Percentiles rank a stretch among this genome's conserved stretches.
Evolutionary conservation across 1,139 yeast species (phyloP).

Genomic region (Sugiyamaella xylanicola): DNA sequence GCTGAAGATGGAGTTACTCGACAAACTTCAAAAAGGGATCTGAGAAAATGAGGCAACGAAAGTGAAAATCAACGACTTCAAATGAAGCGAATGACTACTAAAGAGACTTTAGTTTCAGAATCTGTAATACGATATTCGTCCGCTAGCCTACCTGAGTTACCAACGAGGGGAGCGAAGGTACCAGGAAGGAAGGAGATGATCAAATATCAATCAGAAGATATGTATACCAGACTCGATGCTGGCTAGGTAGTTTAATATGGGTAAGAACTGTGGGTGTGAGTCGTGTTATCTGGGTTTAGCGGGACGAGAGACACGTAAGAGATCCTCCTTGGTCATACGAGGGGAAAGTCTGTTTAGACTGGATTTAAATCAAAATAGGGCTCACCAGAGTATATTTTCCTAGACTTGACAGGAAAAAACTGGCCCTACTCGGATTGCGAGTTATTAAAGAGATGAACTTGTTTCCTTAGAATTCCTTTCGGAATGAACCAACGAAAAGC

Average conservation of each 20-base stretch:
- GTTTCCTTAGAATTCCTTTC: constrained; percentile 11
- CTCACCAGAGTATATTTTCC: constrained; percentile 31
- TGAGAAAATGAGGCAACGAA: too few relatives aligned
- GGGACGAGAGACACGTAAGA: constrained; percentile 45
- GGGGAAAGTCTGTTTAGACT: constrained; percentile 28
- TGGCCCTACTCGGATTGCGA: constrained; percentile 28
- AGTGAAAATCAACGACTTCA: too few relatives aligned
- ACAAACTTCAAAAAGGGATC: constrained; percentile 2
- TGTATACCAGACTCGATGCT: constrained; percentile 11
- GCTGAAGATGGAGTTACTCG: constrained; percentile 2
- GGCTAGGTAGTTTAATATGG: background rate
- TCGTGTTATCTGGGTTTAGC: constrained; percentile 47
- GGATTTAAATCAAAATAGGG: constrained; percentile 30
- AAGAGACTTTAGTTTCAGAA: background rate
- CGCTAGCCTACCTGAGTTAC: constrained; percentile 8
- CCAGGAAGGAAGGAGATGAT: constrained; percentile 8
- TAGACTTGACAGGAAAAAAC: constrained; percentile 35
- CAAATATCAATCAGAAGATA: constrained; percentile 1
- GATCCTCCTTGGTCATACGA: constrained; percentile 46
- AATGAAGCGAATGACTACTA: background rate
- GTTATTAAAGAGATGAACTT: background rate
- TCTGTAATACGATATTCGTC: background rate
- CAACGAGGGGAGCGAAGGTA: constrained; percentile 17
- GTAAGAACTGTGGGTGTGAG: constrained; percentile 43
- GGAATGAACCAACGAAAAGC: constrained; percentile 2